Conservation (phyloP, 2,329 filamentous ascomycete genomes). For the Shiraia sp. region DNA sequence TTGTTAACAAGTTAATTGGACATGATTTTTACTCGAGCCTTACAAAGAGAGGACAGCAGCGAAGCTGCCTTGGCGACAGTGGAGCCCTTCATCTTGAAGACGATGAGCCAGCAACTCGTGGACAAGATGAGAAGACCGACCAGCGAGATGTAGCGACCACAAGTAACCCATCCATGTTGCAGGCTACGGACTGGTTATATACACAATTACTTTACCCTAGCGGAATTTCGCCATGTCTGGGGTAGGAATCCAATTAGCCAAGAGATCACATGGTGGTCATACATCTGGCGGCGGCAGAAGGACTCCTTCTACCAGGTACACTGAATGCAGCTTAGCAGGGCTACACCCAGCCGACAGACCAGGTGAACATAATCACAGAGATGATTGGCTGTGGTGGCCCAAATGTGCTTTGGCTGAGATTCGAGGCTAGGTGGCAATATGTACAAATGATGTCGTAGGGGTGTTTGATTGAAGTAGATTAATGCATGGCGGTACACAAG, state of each 20-base stretch:
- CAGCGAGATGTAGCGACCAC: slow-evolving; percentile 30
- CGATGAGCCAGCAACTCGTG: slow-evolving; percentile 20
- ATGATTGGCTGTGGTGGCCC: slow-evolving; percentile 28
- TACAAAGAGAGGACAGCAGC: slow-evolving; percentile 44
- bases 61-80: slow-evolving; percentile 40
- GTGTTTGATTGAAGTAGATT: slow-evolving; percentile 44
- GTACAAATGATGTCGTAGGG: slow-evolving; percentile 26
- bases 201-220: slow-evolving; percentile 29
- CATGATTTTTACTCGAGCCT: slow-evolving; percentile 2
- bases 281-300: slow-evolving; percentile 17
- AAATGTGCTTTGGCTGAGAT: slow-evolving; percentile 25
- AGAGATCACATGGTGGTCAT: slow-evolving; percentile 22
- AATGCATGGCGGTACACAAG: slow-evolving; percentile 37
- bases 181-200: slow-evolving; percentile 31
- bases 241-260: slow-evolving; percentile 24
- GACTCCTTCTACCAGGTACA: slow-evolving; percentile 35
- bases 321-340: slow-evolving; percentile 15
- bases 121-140: slow-evolving; percentile 18
- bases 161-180: slow-evolving; percentile 23
- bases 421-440: slow-evolving; percentile 35
- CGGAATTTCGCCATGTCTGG: slow-evolving; percentile 15
- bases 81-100: slow-evolving; percentile 40
- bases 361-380: slow-evolving; percentile 29
- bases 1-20: slow-evolving; percentile 11
- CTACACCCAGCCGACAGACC: slow-evolving; percentile 20